phyloP scores from a whole-genome alignment of 1,139 yeast genomes.

The Candida sanyaensis region DNA sequence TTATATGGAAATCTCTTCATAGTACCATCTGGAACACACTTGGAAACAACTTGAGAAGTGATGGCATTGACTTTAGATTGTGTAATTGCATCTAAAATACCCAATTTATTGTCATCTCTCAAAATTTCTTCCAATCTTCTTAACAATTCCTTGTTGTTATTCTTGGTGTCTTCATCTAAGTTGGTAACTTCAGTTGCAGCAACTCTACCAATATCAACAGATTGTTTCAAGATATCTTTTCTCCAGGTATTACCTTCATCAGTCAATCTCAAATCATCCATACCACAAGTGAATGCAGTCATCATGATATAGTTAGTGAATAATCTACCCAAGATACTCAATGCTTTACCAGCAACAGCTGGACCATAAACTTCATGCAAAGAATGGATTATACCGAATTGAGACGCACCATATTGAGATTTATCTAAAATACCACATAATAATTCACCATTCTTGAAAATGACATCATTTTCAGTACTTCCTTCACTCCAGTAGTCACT shows the following conservation, averaged over 20 bases:
- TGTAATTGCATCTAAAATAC: conserved; percentile 93
- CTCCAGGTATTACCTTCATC: conserved; percentile 91
- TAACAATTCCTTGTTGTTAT: conserved; percentile 73
- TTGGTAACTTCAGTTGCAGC: conserved; percentile 97
- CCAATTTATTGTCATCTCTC: conserved; percentile 90
- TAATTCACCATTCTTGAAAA: conserved; percentile 84
- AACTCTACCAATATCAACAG: conserved; percentile 80
- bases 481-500: conserved; percentile 92
- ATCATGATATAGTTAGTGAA: conserved; percentile 92
- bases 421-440: conserved; percentile 93
- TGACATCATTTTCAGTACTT: conserved; percentile 81
- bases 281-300: conserved; percentile 98
- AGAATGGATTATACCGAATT: conserved; percentile 95
- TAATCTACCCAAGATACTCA: conserved; percentile 88
- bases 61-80: conserved; percentile 91
- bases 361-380: conserved; percentile 96
- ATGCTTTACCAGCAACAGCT: conserved; percentile 81
- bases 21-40: conserved; percentile 95
- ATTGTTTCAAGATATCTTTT: conserved; percentile 71
- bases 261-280: conserved; percentile 96
- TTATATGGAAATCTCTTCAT: conserved; percentile 94
- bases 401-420: conserved; percentile 98
- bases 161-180: conserved; percentile 57
- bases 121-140: conserved; percentile 91
- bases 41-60: conserved; percentile 89